Conservation (phyloP, 805 yeast genomes). For the Spathaspora girioi region DNA sequence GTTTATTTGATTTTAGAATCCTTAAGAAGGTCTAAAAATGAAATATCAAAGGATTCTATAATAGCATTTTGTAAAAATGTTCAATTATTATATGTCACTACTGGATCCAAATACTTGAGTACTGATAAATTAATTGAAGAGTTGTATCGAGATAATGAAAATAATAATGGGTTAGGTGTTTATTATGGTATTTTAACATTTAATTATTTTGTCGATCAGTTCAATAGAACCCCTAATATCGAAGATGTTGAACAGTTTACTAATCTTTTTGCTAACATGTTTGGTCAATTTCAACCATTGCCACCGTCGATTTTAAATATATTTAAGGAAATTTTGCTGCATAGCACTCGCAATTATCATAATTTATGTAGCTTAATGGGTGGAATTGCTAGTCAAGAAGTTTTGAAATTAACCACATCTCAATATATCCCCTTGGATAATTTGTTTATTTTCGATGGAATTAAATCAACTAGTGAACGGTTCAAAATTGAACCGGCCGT, state of each 20-base stretch:
- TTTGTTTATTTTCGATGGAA: slow-evolving; percentile 69
- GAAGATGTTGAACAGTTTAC: slow-evolving; percentile 18
- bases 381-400: slow-evolving; percentile 85
- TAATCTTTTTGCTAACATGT: slow-evolving; percentile 14
- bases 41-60: slow-evolving; percentile 32
- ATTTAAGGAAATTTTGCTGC: slow-evolving; percentile 32
- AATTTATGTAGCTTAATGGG: slow-evolving; percentile 71
- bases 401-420: slow-evolving; percentile 65
- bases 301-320: slow-evolving; percentile 9
- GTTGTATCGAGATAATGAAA: slow-evolving; percentile 11
- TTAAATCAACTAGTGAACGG: slow-evolving; percentile 45
- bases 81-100: slow-evolving; percentile 45
- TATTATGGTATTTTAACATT: slow-evolving; percentile 43
- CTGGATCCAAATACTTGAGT: slow-evolving; percentile 35
- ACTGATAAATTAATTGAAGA: slow-evolving; percentile 11
- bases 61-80: slow-evolving; percentile 61
- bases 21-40: slow-evolving; percentile 23
- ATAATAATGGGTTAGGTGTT: slow-evolving; percentile 23
- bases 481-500: slow-evolving; percentile 21
- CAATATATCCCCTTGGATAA: slow-evolving; percentile 82
- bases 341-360: slow-evolving; percentile 44
- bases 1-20: slow-evolving; percentile 22
- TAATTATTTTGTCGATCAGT: slow-evolving; percentile 16
- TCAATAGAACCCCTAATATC: slow-evolving; percentile 13
- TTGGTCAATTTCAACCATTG: slow-evolving; percentile 10